Percentiles rank a stretch among this genome's conserved stretches.
Conservation (phyloP, 2,329 filamentous ascomycete genomes). For the Xylariales sp. region DNA sequence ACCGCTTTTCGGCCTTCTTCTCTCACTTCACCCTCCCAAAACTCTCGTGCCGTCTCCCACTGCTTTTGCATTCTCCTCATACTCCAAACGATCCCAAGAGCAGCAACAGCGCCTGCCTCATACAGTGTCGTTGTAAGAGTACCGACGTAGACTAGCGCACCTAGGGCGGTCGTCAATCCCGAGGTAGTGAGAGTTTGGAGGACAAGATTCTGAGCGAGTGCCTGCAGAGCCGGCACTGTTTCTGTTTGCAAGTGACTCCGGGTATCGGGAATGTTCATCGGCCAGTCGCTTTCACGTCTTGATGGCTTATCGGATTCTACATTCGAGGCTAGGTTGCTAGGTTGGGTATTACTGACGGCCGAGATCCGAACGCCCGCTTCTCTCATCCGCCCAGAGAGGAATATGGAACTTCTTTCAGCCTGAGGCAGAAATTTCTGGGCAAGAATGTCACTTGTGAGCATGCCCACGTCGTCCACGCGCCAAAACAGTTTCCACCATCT, state of each 20-base stretch:
- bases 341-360: constrained; percentile 35
- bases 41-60: constrained; percentile 70
- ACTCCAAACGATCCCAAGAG: constrained; percentile 70
- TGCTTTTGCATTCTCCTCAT: constrained; percentile 69
- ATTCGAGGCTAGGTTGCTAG: neutral
- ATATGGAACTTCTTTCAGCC: constrained; percentile 85
- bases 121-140: constrained; percentile 65
- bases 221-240: constrained; percentile 77
- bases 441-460: constrained; percentile 84
- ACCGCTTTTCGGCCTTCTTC: constrained; percentile 74
- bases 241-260: constrained; percentile 74
- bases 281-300: constrained; percentile 66
- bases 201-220: constrained; percentile 78
- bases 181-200: constrained; percentile 81
- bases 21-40: constrained; percentile 75
- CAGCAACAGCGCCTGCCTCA: constrained; percentile 71
- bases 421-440: constrained; percentile 79
- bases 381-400: constrained; percentile 80
- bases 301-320: constrained; percentile 9
- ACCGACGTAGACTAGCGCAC: constrained; percentile 67
- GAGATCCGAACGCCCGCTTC: constrained; percentile 53
- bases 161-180: constrained; percentile 67
- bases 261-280: constrained; percentile 76
- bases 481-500: constrained; percentile 97
- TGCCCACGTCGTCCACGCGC: constrained; percentile 90